Evolutionary conservation across 2,329 filamentous ascomycete species (phyloP).

Genomic region (Curvularia hawaiiensis): DNA sequence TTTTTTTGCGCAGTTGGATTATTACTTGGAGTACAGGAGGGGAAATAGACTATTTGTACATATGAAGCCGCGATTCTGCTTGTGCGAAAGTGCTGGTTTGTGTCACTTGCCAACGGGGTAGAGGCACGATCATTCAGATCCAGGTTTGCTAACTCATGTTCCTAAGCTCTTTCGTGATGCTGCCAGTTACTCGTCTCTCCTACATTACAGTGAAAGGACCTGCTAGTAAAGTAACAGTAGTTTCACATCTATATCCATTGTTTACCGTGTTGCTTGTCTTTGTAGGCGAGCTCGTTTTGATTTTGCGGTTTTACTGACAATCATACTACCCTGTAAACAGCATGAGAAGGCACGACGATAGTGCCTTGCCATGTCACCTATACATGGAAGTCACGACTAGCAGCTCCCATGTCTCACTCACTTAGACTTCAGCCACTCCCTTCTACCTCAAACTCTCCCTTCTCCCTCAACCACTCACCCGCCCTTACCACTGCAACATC

Average conservation of each 20-base stretch:
- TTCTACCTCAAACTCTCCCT: background rate
- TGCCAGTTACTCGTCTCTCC: background rate
- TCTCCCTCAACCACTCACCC: background rate
- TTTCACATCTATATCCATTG: too few relatives aligned
- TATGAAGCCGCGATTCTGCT: background rate
- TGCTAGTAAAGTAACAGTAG: too few relatives aligned
- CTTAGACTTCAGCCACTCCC: background rate
- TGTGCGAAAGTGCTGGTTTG: background rate
- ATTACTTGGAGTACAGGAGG: conserved; percentile 4
- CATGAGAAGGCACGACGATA: background rate
- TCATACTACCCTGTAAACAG: background rate
- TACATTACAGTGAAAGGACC: too few relatives aligned
- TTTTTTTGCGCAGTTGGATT: background rate
- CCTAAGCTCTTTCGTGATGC: background rate
- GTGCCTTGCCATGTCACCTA: background rate
- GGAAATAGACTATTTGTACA: conserved; percentile 6
- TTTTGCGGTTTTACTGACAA: background rate
- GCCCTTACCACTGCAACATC: background rate
- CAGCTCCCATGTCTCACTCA: background rate
- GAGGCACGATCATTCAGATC: background rate
- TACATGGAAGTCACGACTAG: background rate
- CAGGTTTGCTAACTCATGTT: too few relatives aligned
- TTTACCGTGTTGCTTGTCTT: too few relatives aligned
- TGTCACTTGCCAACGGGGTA: background rate
- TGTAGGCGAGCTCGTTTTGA: too few relatives aligned